phyloP scores from a whole-genome alignment of 2,329 filamentous ascomycete genomes.

The Cytospora paraplurivora region DNA sequence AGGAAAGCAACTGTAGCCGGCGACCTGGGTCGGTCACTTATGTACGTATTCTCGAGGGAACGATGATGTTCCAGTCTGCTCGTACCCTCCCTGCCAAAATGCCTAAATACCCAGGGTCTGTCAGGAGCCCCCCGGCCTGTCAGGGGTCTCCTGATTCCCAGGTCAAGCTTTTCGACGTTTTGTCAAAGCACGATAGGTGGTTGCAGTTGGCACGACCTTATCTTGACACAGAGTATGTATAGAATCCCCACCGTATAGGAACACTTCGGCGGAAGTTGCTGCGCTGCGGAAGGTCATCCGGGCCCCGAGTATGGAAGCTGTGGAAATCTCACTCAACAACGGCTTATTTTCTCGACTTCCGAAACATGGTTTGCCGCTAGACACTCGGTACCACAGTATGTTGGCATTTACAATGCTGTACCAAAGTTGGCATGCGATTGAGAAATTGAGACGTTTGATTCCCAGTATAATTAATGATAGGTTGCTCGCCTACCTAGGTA shows the following conservation, averaged over 20 bases:
- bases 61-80: neutral
- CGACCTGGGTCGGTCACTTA: neutral
- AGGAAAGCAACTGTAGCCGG: neutral
- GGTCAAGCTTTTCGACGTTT: constrained; percentile 25
- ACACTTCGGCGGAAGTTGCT: neutral
- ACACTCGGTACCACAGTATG: neutral
- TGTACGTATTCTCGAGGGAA: neutral
- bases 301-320: neutral
- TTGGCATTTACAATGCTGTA: neutral
- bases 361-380: neutral
- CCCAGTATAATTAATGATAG: neutral
- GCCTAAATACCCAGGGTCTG: neutral
- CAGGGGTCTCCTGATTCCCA: constrained; percentile 12
- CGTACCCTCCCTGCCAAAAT: constrained; percentile 6
- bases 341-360: neutral
- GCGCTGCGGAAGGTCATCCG: neutral
- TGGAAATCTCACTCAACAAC: no score
- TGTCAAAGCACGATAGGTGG: neutral
- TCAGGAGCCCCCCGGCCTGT: neutral
- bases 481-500: no score
- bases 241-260: neutral
- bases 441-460: neutral
- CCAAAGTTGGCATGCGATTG: neutral
- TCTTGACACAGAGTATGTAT: neutral
- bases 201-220: neutral